These are phyloP conservation scores for Plectosphaerella cucumerina DNA, from an alignment of 2,329 filamentous ascomycete genomes.

Conservation along the genomic window DNA sequence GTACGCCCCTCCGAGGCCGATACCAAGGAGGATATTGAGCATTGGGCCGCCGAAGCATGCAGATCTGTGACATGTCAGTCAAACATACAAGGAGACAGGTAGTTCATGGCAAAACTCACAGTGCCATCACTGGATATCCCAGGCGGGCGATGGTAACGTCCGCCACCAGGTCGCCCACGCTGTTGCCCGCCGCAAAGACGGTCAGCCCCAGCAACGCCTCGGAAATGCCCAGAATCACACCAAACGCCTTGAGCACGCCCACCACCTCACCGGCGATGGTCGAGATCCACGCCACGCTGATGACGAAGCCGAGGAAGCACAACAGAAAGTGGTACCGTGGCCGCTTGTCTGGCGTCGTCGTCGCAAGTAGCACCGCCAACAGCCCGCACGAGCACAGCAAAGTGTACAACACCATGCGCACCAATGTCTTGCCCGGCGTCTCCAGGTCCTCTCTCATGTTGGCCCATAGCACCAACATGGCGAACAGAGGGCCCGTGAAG, in stretches of 20 bases:
- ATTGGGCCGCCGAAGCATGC: conserved; percentile 98
- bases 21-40: conserved; percentile 93
- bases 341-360: conserved; percentile 63
- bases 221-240: conserved; percentile 86
- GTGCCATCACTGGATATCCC: conserved; percentile 93
- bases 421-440: conserved; percentile 44
- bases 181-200: conserved; percentile 95
- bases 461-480: conserved; percentile 71
- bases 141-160: conserved; percentile 91
- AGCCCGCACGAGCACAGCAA: conserved; percentile 65
- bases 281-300: conserved; percentile 93
- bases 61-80: conserved; percentile 43
- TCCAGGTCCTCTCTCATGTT: conserved; percentile 58
- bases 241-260: conserved; percentile 86
- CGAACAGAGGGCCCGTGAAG: conserved; percentile 82
- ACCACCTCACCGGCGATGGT: conserved; percentile 95
- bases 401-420: conserved; percentile 57
- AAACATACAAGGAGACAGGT: not conserved
- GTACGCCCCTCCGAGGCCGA: conserved; percentile 85
- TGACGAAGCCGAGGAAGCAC: conserved; percentile 85
- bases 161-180: conserved; percentile 87
- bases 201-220: conserved; percentile 94
- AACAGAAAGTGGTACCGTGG: conserved; percentile 73
- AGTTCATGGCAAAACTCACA: conserved; percentile 42
- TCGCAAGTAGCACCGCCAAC: conserved; percentile 61